Evolutionary conservation across 2,329 filamentous ascomycete genomes (phyloP).

Genomic region (Knufia fluminis): DNA sequence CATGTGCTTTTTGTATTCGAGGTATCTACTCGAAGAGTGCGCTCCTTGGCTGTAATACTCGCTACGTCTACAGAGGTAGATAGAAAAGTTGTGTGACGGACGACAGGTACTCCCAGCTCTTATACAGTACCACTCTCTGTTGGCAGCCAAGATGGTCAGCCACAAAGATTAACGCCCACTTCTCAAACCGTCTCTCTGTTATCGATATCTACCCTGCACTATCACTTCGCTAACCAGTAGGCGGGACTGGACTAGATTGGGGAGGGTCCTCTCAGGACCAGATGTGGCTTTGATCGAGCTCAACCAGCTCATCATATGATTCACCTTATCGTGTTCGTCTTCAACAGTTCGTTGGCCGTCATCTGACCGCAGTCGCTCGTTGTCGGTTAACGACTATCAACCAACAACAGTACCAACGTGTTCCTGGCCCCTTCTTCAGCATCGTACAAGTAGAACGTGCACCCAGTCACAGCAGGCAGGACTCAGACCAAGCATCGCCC

Average conservation of each 20-base stretch:
- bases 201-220: constrained; percentile 9
- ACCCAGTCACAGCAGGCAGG: constrained; percentile 4
- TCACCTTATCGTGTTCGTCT: neutral
- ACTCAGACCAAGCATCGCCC: neutral
- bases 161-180: too few species aligned
- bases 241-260: neutral
- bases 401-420: neutral
- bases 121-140: too few species aligned
- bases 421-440: neutral
- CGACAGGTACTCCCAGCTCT: too few species aligned
- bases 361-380: neutral
- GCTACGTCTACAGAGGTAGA: too few species aligned
- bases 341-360: neutral
- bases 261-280: neutral
- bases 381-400: neutral
- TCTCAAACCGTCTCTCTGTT: neutral
- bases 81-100: too few species aligned
- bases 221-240: constrained; percentile 1
- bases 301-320: neutral
- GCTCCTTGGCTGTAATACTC: too few species aligned
- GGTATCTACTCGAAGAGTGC: too few species aligned
- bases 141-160: too few species aligned
- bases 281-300: neutral
- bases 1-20: too few species aligned
- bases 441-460: too few species aligned